Conservation (phyloP, 345 rosid genomes). For the Eucalyptus curtisii region DNA sequence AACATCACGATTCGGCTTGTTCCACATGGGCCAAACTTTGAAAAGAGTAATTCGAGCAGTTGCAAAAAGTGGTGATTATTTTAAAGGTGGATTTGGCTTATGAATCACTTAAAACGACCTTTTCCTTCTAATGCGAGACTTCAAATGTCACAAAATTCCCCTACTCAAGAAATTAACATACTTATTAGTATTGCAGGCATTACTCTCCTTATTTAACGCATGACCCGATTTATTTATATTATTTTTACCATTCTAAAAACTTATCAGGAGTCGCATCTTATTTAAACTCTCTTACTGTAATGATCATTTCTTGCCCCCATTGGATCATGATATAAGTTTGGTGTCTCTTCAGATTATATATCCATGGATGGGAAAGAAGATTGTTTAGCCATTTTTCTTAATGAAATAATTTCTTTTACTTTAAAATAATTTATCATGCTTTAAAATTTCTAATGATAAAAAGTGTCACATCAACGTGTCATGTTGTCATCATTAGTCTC, state of each 20-base stretch:
- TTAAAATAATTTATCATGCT: not conserved
- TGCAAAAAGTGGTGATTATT: not conserved
- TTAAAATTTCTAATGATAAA: not conserved
- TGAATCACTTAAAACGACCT: rapidly evolving
- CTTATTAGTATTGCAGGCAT: not conserved
- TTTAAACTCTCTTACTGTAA: not conserved
- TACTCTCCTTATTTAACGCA: not conserved
- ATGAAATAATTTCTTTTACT: not conserved
- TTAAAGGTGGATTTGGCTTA: not conserved
- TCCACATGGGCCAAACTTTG: not conserved
- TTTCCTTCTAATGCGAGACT: rapidly evolving
- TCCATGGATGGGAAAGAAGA: not conserved
- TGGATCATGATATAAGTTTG: not conserved
- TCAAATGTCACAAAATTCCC: not conserved
- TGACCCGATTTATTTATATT: not conserved
- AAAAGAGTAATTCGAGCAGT: too few species aligned
- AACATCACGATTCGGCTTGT: not conserved
- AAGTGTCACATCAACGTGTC: not conserved
- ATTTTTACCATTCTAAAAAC: rapidly evolving
- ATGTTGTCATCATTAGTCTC: rapidly evolving
- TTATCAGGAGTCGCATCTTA: rapidly evolving
- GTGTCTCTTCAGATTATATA: not conserved
- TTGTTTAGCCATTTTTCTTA: too few species aligned
- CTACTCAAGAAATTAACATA: not conserved
- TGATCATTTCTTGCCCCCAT: not conserved